Percentiles rank a stretch among this genome's conserved stretches.
Conservation (phyloP, 306 rosid genomes). For the Corylus avellana region DNA sequence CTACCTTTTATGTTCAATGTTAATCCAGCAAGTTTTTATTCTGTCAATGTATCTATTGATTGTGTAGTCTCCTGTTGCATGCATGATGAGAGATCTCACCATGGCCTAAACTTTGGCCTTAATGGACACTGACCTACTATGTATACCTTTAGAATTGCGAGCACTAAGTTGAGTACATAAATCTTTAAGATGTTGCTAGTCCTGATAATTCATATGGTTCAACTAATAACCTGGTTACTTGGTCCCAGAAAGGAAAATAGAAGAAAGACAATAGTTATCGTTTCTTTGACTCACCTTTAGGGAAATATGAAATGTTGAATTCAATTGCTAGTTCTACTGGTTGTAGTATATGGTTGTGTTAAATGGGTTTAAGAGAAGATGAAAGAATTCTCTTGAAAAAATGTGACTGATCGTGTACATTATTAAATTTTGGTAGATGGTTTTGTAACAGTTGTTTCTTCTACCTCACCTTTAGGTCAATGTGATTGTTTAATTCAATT, state of each 20-base stretch:
- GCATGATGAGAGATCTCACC: background rate
- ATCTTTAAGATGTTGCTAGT: background rate
- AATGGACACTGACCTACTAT: background rate
- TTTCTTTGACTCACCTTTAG: background rate
- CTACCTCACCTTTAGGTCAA: background rate
- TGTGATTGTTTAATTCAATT: background rate
- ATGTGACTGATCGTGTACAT: background rate
- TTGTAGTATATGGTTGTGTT: background rate
- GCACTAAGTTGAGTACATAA: background rate
- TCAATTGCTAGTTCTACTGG: background rate
- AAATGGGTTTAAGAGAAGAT: background rate
- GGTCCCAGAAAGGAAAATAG: slow-evolving; percentile 7
- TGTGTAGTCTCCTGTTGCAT: background rate
- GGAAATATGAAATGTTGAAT: background rate
- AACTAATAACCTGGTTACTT: slow-evolving; percentile 6
- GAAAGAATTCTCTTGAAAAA: background rate
- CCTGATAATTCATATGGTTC: background rate
- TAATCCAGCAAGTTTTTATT: background rate
- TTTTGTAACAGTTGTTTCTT: background rate
- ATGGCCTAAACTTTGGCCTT: background rate
- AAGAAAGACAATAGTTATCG: background rate
- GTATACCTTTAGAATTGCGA: background rate
- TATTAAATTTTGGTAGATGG: background rate
- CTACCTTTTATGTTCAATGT: background rate
- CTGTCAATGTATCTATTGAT: background rate